Evolutionary conservation across 148 eudicot species (phyloP), one percentile per base, ranked within the genome.

Genomic region (Fallopia convolvulus): DNA sequence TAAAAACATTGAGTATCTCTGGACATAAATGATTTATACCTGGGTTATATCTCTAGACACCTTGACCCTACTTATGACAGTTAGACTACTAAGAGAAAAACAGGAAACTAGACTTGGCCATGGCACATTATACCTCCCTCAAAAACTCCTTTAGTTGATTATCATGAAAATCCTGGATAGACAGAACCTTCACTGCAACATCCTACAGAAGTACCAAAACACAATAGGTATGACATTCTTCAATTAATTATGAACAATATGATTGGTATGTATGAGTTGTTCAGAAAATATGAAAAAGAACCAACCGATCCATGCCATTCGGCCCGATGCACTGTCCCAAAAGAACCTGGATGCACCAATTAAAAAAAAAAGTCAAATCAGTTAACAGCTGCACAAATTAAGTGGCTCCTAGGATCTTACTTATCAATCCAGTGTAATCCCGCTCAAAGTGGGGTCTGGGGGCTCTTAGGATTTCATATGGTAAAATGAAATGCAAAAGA

Each of bases 271-370:
- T 65, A 39, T 68, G 44, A 39, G 9, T 36, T 68, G 9, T 68
- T 17, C 30, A 12, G 70, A 39, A 41, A 76, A 12, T 2, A 48
- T 0, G 44, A 20, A 65, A 65, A 56, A n/a, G n/a, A 55, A 87
- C 99, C 84, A 70, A 94, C 99, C 83, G 99, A 94, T 86, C 97
- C 99, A 90, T 95, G 91, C 99, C 99, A 95, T 82, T 95, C 99
- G 80, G 97, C 97, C 21, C 97, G 96, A 86, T 95, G 99, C 56
- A 95, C 99, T 74, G 97, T 95, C 80, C 99, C 99, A 81, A 95
- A 95, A 55, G 99, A 95, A 76, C 99, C 99, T 95, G 87, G 40
- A 21, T 76, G 72, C 61, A 63, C 36, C 75, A 46, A 13, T n/a
- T n/a, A n/a, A 73, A 70, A 71, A 21, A n/a, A 71, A 46, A n/a